phyloP scores from a whole-genome alignment of 495 filamentous ascomycete species.

The Rhypophila decipiens region DNA sequence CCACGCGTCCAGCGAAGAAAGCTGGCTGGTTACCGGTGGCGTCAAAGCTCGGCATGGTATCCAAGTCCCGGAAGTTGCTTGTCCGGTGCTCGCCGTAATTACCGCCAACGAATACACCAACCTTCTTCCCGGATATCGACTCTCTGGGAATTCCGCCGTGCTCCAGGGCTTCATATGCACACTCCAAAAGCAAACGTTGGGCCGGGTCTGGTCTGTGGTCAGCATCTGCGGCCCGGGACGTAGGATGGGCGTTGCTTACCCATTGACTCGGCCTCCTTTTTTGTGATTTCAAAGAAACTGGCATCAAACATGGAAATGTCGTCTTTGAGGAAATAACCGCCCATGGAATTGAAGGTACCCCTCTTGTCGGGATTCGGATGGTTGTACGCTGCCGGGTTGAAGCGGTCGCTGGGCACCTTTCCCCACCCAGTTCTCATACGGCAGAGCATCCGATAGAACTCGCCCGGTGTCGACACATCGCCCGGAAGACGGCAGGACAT shows the following conservation, averaged over 20 bases:
- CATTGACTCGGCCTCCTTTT: slow-evolving; percentile 43
- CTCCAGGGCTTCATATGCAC: slow-evolving; percentile 44
- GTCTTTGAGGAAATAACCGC: slow-evolving; percentile 50
- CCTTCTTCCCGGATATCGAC: slow-evolving; percentile 36
- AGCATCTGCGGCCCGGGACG: background rate
- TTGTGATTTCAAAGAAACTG: slow-evolving; percentile 46
- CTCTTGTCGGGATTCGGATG: slow-evolving; percentile 50
- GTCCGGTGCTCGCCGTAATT: slow-evolving; percentile 32
- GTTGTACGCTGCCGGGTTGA: slow-evolving; percentile 57
- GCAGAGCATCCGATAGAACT: slow-evolving; percentile 43
- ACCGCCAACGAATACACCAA: slow-evolving; percentile 40
- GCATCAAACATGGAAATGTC: slow-evolving; percentile 45
- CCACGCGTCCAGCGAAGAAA: slow-evolving; percentile 51
- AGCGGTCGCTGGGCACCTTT: slow-evolving; percentile 58
- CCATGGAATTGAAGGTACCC: slow-evolving; percentile 35
- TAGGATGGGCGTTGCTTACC: slow-evolving; percentile 17
- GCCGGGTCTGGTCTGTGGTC: slow-evolving; percentile 40
- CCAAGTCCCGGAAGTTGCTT: slow-evolving; percentile 33
- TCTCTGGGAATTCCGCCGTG: slow-evolving; percentile 42
- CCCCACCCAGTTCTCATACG: slow-evolving; percentile 32
- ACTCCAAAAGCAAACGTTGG: slow-evolving; percentile 50
- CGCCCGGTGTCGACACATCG: slow-evolving; percentile 29
- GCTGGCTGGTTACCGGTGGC: slow-evolving; percentile 37
- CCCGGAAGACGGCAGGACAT: slow-evolving; percentile 45
- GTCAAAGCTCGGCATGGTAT: slow-evolving; percentile 33